phyloP scores from a whole-genome alignment of 345 rosid genomes.

The Barbarea vulgaris region DNA sequence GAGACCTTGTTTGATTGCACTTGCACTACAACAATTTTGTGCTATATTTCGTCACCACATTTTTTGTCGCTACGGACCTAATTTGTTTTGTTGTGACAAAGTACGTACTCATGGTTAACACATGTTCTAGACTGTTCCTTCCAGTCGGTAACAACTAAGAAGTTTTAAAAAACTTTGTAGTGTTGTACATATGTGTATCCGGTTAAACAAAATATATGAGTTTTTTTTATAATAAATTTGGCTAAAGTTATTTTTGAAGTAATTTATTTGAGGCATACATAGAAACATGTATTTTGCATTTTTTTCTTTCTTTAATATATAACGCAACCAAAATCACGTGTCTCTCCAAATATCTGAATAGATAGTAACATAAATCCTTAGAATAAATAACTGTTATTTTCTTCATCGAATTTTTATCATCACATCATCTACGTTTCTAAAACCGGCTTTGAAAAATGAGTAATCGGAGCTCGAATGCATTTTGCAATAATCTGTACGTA shows the following conservation, averaged over 20 bases:
- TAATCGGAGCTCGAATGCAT: neutral
- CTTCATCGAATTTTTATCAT: neutral
- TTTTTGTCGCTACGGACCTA: slow-evolving; percentile 7
- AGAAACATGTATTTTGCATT: slow-evolving; percentile 2
- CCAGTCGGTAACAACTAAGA: neutral
- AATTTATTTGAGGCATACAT: neutral
- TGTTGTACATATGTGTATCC: neutral
- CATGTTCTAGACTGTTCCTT: neutral
- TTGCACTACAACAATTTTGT: neutral
- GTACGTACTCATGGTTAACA: neutral
- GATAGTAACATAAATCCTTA: neutral
- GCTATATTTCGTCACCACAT: neutral
- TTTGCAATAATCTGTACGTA: neutral
- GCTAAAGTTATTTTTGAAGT: neutral
- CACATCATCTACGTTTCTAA: neutral
- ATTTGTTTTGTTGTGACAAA: neutral
- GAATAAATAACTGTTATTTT: neutral
- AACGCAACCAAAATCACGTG: slow-evolving; percentile 13
- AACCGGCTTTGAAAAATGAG: neutral
- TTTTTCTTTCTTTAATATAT: neutral
- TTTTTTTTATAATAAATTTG: neutral
- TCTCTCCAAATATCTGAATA: neutral
- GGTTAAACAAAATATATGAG: neutral
- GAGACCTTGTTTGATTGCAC: slow-evolving; percentile 6
- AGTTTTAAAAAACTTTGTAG: neutral